Evolutionary conservation across 2,329 filamentous ascomycete species (phyloP).

Genomic region (Fusarium musae): DNA sequence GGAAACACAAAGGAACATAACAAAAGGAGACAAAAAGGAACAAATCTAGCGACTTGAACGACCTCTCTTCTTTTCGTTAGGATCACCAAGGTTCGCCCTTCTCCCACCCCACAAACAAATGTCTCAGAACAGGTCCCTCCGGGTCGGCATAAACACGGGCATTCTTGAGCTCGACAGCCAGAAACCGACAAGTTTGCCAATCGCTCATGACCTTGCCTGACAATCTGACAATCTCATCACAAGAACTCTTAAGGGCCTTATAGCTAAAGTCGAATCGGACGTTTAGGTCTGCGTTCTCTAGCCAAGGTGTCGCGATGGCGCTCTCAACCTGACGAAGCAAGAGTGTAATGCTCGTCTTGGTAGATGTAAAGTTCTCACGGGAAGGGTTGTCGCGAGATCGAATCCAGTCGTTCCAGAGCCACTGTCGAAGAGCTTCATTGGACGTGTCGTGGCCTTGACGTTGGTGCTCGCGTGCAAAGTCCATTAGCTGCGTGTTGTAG

Average conservation of each 20-base stretch:
- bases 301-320: constrained; percentile 15
- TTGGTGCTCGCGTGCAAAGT: constrained; percentile 13
- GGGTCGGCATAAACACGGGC: constrained; percentile 25
- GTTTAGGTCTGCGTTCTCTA: constrained; percentile 4
- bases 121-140: constrained; percentile 19
- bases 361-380: constrained; percentile 23
- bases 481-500: constrained; percentile 19
- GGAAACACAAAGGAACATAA: not conserved
- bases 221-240: constrained; percentile 19
- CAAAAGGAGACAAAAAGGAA: not conserved
- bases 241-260: not conserved
- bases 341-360: constrained; percentile 11
- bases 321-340: constrained; percentile 16
- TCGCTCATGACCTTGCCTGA: constrained; percentile 15
- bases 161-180: constrained; percentile 27
- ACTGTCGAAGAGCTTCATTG: constrained; percentile 14
- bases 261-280: constrained; percentile 19
- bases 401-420: constrained; percentile 30
- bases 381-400: not conserved
- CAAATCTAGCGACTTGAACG: not conserved
- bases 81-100: not conserved
- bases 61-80: not conserved
- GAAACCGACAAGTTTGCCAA: constrained; percentile 30
- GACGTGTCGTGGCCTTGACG: constrained; percentile 8
- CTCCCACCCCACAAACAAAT: constrained; percentile 25